Evolutionary conservation across 768 basidiomycete genomes (phyloP).

Genomic region (Xanthoconium purpureum): DNA sequence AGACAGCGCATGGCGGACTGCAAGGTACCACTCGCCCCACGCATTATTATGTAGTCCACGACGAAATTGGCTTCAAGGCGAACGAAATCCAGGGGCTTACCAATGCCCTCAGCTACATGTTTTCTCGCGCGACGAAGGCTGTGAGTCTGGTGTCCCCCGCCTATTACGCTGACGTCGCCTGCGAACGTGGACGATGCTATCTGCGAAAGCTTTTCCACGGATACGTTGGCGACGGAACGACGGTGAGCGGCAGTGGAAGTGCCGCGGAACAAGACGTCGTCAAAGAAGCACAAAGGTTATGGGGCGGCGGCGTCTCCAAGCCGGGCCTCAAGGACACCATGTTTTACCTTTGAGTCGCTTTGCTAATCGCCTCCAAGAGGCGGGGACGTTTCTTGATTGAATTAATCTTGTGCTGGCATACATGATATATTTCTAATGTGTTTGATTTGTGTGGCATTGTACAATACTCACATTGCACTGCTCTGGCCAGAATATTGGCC

Average conservation of each 20-base stretch:
- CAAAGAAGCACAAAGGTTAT: constrained; percentile 51
- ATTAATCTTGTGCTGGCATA: neutral
- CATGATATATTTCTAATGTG: neutral
- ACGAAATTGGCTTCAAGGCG: constrained; percentile 49
- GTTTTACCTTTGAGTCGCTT: constrained; percentile 60
- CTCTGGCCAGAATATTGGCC: neutral
- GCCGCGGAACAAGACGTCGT: constrained; percentile 47
- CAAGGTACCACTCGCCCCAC: constrained; percentile 50
- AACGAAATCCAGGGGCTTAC: constrained; percentile 55
- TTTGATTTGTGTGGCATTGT: neutral
- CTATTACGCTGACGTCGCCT: constrained; percentile 46
- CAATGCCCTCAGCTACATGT: constrained; percentile 53
- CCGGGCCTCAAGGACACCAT: constrained; percentile 60
- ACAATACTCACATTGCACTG: neutral
- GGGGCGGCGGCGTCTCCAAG: constrained; percentile 55
- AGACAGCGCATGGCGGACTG: constrained; percentile 42
- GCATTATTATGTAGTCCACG: constrained; percentile 54
- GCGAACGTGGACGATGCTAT: constrained; percentile 55
- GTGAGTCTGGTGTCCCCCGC: constrained; percentile 37
- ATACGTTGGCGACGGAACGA: constrained; percentile 18
- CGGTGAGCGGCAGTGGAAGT: constrained; percentile 32
- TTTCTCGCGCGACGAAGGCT: constrained; percentile 55
- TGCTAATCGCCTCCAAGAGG: neutral
- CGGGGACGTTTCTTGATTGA: neutral
- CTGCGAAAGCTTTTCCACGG: constrained; percentile 48